These are phyloP conservation scores for Metschnikowia proteae DNA, from an alignment of 805 yeast species.

Conservation along the genomic window DNA sequence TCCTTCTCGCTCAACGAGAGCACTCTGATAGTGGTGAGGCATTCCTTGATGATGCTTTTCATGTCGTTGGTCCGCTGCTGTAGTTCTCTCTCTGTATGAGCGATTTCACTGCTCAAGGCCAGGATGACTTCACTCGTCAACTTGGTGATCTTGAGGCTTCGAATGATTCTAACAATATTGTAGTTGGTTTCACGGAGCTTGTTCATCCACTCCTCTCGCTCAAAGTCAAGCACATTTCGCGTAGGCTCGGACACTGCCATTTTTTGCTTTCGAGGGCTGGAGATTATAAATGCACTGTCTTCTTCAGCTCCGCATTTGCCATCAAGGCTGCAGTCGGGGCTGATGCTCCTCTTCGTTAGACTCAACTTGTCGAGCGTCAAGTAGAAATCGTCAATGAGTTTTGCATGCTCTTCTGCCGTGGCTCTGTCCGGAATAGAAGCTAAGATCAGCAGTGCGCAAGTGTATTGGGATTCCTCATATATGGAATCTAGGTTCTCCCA, in stretches of 20 bases:
- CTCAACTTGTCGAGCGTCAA: conserved; percentile 21
- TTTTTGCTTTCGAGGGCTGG: conserved; percentile 17
- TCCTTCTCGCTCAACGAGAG: conserved; percentile 34
- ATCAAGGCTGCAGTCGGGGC: conserved; percentile 7
- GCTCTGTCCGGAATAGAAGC: conserved; percentile 25
- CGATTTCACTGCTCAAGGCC: conserved; percentile 24
- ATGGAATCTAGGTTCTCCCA: conserved; percentile 29
- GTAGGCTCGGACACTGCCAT: neutral
- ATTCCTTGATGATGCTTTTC: conserved; percentile 20
- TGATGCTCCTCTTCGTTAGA: conserved; percentile 11
- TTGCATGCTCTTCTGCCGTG: conserved; percentile 31
- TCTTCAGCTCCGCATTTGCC: conserved; percentile 5
- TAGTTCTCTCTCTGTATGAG: conserved; percentile 25
- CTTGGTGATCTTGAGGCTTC: conserved; percentile 35
- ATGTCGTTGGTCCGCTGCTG: conserved; percentile 23
- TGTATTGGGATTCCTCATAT: conserved; percentile 20
- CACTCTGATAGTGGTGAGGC: conserved; percentile 24
- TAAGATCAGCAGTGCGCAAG: conserved; percentile 15
- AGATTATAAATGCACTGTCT: conserved; percentile 16
- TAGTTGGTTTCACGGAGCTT: conserved; percentile 36
- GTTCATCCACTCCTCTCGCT: conserved; percentile 20
- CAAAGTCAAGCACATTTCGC: neutral
- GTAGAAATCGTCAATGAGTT: conserved; percentile 32
- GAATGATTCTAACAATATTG: conserved; percentile 32
- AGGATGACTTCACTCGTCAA: conserved; percentile 29